A percentile compares a stretch with the other conserved stretches of the same genome.
Conservation (phyloP, 2,329 filamentous ascomycete species). For the Arthrinium phaeospermum region DNA sequence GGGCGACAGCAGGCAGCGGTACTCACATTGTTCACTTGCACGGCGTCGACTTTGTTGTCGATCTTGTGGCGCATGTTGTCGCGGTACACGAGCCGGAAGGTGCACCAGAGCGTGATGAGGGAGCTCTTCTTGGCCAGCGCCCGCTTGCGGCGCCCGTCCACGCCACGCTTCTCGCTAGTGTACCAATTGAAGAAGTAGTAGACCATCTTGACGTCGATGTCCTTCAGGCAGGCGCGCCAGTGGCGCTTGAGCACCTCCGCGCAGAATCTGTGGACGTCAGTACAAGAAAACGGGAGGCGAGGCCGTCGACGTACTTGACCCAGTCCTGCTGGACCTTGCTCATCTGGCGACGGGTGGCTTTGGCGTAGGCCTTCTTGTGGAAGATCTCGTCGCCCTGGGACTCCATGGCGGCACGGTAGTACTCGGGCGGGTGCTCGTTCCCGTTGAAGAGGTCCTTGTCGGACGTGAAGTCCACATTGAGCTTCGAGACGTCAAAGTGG, state of each 20-base stretch:
- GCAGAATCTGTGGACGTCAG: background rate
- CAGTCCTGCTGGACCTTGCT: slow-evolving; percentile 24
- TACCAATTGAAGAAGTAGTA: slow-evolving; percentile 30
- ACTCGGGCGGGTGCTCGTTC: slow-evolving; percentile 28
- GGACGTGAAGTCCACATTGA: too few relatives aligned
- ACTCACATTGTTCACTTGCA: slow-evolving; percentile 28
- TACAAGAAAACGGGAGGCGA: too few relatives aligned
- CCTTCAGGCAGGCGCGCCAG: background rate
- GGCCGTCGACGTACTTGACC: slow-evolving; percentile 23
- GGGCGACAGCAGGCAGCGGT: too few relatives aligned
- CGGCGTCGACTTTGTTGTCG: slow-evolving; percentile 26
- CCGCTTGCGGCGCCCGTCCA: slow-evolving; percentile 26
- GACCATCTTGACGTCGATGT: too few relatives aligned
- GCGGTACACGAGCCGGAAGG: slow-evolving; percentile 35
- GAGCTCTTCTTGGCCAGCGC: slow-evolving; percentile 29
- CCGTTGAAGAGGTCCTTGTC: slow-evolving; percentile 30
- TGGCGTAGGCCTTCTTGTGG: slow-evolving; percentile 20
- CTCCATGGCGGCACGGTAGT: slow-evolving; percentile 25
- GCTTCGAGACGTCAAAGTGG: too few relatives aligned
- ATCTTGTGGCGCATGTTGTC: slow-evolving; percentile 29
- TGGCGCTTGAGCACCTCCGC: background rate
- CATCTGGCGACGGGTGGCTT: too few relatives aligned
- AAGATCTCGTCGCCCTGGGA: slow-evolving; percentile 25
- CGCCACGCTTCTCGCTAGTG: slow-evolving; percentile 26
- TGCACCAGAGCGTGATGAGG: slow-evolving; percentile 36